These are phyloP conservation scores for Dendrobium nobile DNA, from an alignment of 106 monocot genomes.

Conservation along the genomic window DNA sequence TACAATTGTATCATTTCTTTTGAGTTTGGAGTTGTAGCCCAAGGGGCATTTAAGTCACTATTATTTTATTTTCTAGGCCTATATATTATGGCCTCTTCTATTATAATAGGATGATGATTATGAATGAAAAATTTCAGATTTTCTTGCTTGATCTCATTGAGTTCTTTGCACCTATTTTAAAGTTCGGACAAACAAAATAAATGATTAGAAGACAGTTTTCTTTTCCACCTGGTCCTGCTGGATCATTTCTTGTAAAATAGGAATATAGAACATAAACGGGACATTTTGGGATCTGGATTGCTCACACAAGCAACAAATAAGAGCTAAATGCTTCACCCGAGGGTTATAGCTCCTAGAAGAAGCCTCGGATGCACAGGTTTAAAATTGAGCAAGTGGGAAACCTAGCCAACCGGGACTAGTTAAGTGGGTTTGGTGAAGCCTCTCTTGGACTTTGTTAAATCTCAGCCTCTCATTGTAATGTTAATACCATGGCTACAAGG, in stretches of 20 bases:
- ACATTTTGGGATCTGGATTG: background rate
- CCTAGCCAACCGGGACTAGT: background rate
- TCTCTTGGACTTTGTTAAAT: too few species aligned
- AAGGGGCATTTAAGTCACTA: too few species aligned
- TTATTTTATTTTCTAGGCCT: too few species aligned
- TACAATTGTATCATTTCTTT: too few species aligned
- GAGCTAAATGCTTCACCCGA: background rate
- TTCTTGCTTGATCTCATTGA: too few species aligned
- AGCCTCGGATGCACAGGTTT: background rate
- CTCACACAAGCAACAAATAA: background rate
- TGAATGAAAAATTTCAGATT: too few species aligned
- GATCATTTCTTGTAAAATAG: background rate
- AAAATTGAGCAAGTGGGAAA: background rate
- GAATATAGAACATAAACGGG: background rate
- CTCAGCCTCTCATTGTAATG: too few species aligned
- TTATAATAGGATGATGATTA: too few species aligned
- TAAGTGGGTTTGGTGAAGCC: too few species aligned
- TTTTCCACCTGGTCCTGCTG: background rate
- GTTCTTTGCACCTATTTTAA: background rate
- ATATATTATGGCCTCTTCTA: too few species aligned
- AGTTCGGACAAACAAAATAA: background rate
- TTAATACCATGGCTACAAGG: too few species aligned
- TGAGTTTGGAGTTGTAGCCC: too few species aligned
- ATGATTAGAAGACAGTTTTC: background rate
- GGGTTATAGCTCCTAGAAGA: background rate